phyloP scores from a whole-genome alignment of 1,284 basidiomycete genomes.

The Tylopilus orsonianus region DNA sequence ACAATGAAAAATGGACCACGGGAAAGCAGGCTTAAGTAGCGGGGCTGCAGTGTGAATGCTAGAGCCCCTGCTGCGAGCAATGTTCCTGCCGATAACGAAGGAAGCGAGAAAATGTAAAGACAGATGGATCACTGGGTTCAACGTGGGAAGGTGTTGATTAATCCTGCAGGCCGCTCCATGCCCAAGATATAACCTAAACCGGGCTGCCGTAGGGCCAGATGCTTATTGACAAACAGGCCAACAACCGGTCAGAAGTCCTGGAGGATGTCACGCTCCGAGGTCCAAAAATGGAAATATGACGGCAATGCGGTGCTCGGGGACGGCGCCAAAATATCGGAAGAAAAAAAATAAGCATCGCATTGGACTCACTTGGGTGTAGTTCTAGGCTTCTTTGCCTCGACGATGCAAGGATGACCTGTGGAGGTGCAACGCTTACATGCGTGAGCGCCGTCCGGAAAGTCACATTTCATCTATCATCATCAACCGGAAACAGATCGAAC shows the following conservation, averaged over 20 bases:
- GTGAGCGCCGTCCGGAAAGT: slow-evolving; percentile 65
- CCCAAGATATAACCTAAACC: slow-evolving; percentile 16
- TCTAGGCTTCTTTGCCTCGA: slow-evolving; percentile 74
- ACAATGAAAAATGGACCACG: background rate
- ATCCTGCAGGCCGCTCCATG: slow-evolving; percentile 8
- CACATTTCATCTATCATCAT: slow-evolving; percentile 71
- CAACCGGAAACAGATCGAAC: slow-evolving; percentile 11
- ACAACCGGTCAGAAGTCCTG: slow-evolving; percentile 11
- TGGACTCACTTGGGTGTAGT: slow-evolving; percentile 73
- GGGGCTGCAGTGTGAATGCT: slow-evolving; percentile 7
- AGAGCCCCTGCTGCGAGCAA: slow-evolving; percentile 17
- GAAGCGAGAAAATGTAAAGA: slow-evolving; percentile 1
- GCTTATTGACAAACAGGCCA: slow-evolving; percentile 10
- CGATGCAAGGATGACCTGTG: slow-evolving; percentile 71
- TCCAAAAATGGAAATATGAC: slow-evolving; percentile 27
- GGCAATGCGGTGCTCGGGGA: slow-evolving; percentile 24
- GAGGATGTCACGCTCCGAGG: slow-evolving; percentile 14
- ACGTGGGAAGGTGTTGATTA: background rate
- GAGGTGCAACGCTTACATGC: slow-evolving; percentile 71
- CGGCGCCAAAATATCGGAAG: slow-evolving; percentile 2
- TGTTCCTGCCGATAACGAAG: slow-evolving; percentile 11
- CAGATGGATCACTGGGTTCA: background rate
- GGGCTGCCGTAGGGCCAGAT: slow-evolving; percentile 12
- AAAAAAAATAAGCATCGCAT: slow-evolving; percentile 12
- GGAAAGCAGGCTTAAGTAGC: slow-evolving; percentile 28